Evolutionary conservation across 345 rosid species (phyloP).

Genomic region (Brassica carinata): DNA sequence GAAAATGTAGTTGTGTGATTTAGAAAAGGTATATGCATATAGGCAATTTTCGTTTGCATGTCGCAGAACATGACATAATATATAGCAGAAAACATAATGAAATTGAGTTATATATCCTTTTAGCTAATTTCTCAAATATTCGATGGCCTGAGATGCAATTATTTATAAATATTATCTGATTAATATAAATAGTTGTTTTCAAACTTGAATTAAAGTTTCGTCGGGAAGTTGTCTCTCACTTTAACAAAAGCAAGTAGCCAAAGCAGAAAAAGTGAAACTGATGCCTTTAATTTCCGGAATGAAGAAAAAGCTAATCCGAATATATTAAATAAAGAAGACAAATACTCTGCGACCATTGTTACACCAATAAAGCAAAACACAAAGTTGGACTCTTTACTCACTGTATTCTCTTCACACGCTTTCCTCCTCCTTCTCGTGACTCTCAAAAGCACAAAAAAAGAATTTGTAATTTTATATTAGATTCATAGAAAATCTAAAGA

Average conservation of each 20-base stretch:
- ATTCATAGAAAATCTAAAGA: not conserved
- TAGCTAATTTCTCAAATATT: not conserved
- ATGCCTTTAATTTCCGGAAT: slow-evolving; percentile 24
- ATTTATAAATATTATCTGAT: not conserved
- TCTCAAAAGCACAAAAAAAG: slow-evolving; percentile 20
- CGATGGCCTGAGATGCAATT: not conserved
- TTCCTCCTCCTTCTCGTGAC: slow-evolving; percentile 30
- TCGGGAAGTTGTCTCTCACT: slow-evolving; percentile 12
- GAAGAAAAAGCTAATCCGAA: slow-evolving; percentile 37
- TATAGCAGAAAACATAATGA: not conserved
- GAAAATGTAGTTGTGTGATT: not conserved
- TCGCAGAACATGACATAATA: too few species aligned
- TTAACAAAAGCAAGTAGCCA: slow-evolving; percentile 33
- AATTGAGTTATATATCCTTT: not conserved
- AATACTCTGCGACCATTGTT: slow-evolving; percentile 28
- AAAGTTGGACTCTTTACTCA: slow-evolving; percentile 16
- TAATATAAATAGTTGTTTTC: not conserved
- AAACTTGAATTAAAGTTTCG: slow-evolving; percentile 25
- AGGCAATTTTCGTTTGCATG: too few species aligned
- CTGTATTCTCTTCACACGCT: slow-evolving; percentile 28
- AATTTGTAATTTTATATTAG: not conserved
- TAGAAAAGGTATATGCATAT: too few species aligned
- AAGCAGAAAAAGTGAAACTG: slow-evolving; percentile 34
- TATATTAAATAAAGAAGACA: slow-evolving; percentile 29
- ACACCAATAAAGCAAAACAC: slow-evolving; percentile 13